Base-by-base conservation (phyloP, 352 stramenopile species). In the Nothophytophthora sp. region DNA sequence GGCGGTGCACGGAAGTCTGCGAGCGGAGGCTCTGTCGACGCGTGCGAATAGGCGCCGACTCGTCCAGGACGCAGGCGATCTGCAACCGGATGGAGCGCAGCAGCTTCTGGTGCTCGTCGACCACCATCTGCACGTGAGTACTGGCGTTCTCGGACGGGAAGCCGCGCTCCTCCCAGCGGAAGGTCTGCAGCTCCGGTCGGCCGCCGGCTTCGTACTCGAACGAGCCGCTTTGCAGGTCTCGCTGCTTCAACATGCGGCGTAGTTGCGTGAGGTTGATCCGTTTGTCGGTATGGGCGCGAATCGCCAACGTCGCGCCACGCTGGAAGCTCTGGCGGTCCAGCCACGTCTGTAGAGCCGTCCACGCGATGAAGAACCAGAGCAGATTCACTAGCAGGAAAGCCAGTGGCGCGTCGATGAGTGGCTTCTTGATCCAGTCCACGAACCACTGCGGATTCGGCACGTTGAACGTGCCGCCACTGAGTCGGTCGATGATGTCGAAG, bases 401-500 rank as follows among this genome's bases (percentile, higher is more conserved):
- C 9, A 70, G 48, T 1, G 73, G 78, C 9, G 58, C 44, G 36
- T 82, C 74, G 25, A 91, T 72, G 19, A 93, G 60, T 38, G 81
- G 77, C 34, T 70, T 74, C 40, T 87, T 85, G 40, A 93, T 76
- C 65, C 70, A 92, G 38, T 85, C 60, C 24, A 90, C 37, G 39
- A 96, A 84, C 90, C 88, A 98, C 25, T 63, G 59, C 22, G 90
- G 74, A 56, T 95, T 96, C 0, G 93, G 65, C 12, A 98, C 79
- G 39, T 94, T 92, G 76, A 96, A 99, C 4, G 70, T 76, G 6
- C 88, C 75, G 7, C 95, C 96, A 22, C 92, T 98, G 23, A 99
- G 68, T 34, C 95, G 81, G 69, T 99, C 96, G 9, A 99, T 63
- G 34, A 99, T 54, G 40, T 97, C 91, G 63, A 99, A 99, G 9